A percentile compares a stretch with the other conserved stretches of the same genome.
These are phyloP conservation scores for Vaccinium myrtillus DNA, from an alignment of 148 eudicot species.

Conservation along the genomic window DNA sequence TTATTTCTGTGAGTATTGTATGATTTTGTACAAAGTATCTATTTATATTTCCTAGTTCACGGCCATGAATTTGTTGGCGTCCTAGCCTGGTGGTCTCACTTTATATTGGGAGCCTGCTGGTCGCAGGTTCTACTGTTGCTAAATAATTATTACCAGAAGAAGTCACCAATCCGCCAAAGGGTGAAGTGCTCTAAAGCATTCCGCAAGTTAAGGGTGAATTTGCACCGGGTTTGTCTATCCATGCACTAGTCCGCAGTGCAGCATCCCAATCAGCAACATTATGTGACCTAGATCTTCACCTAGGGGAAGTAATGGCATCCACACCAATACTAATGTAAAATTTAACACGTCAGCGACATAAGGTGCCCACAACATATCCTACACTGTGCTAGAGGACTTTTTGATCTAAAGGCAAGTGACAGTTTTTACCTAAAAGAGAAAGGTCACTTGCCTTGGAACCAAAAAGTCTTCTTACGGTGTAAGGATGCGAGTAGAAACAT, in stretches of 20 bases:
- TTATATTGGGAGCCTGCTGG: not conserved
- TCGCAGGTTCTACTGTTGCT: not conserved
- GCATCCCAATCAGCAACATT: not conserved
- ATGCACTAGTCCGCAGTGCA: not conserved
- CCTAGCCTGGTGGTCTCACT: not conserved
- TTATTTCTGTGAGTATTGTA: not conserved
- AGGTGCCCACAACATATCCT: not conserved
- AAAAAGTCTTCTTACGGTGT: not conserved
- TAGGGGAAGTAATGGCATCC: not conserved
- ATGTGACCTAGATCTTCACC: not conserved
- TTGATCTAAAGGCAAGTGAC: not conserved
- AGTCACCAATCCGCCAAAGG: not conserved
- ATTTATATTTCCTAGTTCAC: not conserved
- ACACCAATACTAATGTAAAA: not conserved
- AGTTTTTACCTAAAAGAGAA: not conserved
- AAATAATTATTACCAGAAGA: not conserved
- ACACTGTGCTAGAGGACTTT: not conserved
- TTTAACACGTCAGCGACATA: not conserved
- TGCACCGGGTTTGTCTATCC: not conserved
- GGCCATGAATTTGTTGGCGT: not conserved
- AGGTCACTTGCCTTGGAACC: conserved; percentile 1
- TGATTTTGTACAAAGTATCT: not conserved
- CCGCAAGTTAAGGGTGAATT: not conserved
- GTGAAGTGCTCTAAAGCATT: not conserved
- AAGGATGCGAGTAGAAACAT: not conserved